These are phyloP conservation scores for Santalum album DNA, from an alignment of 164 flowering plant genomes.

Conservation along the genomic window DNA sequence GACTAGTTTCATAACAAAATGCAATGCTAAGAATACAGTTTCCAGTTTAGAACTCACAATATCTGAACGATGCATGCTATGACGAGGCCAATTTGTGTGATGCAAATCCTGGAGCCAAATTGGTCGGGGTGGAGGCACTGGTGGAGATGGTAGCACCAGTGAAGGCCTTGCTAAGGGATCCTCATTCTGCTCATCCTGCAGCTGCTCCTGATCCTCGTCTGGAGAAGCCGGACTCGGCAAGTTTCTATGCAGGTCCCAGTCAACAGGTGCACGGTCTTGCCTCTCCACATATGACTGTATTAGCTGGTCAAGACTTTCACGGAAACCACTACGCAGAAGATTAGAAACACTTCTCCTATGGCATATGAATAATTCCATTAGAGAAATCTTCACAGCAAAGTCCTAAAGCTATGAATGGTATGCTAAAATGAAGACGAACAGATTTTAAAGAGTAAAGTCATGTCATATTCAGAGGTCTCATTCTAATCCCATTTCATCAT, in stretches of 20 bases:
- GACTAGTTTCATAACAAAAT: not conserved
- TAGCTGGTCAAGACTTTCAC: constrained; percentile 67
- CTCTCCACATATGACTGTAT: constrained; percentile 73
- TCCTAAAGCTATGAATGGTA: too few relatives aligned
- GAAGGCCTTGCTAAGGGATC: constrained; percentile 39
- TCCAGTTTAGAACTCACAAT: constrained; percentile 31
- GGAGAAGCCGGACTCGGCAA: constrained; percentile 42
- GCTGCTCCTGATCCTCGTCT: constrained; percentile 35
- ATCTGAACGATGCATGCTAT: constrained; percentile 64
- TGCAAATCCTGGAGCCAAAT: constrained; percentile 64
- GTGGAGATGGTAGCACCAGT: constrained; percentile 48
- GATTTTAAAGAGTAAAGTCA: too few relatives aligned
- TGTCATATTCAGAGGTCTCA: too few relatives aligned
- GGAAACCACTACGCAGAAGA: constrained; percentile 73
- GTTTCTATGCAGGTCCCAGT: constrained; percentile 59
- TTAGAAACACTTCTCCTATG: constrained; percentile 71
- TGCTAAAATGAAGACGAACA: too few relatives aligned
- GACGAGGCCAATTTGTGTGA: constrained; percentile 66
- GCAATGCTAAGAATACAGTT: too few relatives aligned
- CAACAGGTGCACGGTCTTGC: constrained; percentile 53
- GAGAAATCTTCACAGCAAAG: too few relatives aligned
- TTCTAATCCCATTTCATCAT: too few relatives aligned
- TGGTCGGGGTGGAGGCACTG: constrained; percentile 74
- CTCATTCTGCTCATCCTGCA: constrained; percentile 38
- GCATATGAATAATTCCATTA: too few relatives aligned